Conservation (phyloP, 2,329 filamentous ascomycete genomes). For the Cytospora leucostoma region DNA sequence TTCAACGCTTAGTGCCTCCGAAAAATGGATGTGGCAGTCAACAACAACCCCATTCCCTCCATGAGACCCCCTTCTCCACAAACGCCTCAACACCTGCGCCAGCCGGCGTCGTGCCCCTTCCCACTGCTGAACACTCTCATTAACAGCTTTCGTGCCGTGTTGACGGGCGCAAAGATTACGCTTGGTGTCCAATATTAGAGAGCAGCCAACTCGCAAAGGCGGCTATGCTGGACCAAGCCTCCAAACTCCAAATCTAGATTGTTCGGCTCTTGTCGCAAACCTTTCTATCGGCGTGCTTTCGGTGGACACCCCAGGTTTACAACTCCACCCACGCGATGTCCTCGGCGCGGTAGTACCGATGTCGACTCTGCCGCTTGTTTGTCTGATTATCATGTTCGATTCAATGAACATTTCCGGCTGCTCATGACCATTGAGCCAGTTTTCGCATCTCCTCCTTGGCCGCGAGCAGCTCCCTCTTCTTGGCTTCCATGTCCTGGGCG, state of each 20-base stretch:
- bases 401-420: neutral
- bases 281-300: neutral
- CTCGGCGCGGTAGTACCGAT: neutral
- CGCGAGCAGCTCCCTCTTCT: slow-evolving; percentile 50
- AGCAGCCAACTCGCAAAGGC: neutral
- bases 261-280: neutral
- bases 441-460: slow-evolving; percentile 35
- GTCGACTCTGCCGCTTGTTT: neutral
- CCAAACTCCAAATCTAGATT: neutral
- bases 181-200: neutral
- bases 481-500: slow-evolving; percentile 46
- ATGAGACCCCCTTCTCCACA: neutral
- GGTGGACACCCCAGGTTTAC: neutral
- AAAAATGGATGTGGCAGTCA: neutral
- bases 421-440: slow-evolving; percentile 13
- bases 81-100: neutral
- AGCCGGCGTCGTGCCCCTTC: neutral
- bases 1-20: neutral
- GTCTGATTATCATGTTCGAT: neutral
- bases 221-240: neutral
- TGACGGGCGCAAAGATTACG: neutral
- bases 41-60: no score
- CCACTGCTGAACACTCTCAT: neutral
- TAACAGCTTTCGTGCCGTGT: neutral
- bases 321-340: neutral